A percentile compares a stretch with the other conserved stretches of the same genome.
These are phyloP conservation scores for Ceratorhiza oryzae-sativae DNA, from an alignment of 1,284 basidiomycete species.

Conservation along the genomic window DNA sequence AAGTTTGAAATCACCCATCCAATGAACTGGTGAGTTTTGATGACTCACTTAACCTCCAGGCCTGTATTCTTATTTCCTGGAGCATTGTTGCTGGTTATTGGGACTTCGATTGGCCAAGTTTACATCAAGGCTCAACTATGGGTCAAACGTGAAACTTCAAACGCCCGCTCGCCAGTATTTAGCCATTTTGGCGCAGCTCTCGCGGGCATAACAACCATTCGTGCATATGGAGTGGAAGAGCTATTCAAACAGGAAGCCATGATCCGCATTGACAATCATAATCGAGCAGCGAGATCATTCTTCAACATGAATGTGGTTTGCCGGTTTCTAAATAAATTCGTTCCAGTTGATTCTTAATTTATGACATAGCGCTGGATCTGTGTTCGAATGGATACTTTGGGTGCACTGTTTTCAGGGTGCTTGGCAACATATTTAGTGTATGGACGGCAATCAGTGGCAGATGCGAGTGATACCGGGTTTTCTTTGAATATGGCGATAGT, in stretches of 20 bases:
- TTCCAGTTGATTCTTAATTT: not conserved
- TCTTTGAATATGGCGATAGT: conserved; percentile 39
- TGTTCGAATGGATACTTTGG: conserved; percentile 42
- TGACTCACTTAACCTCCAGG: not conserved
- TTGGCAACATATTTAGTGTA: conserved; percentile 41
- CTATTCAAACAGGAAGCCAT: conserved; percentile 26
- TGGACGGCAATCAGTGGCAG: not conserved
- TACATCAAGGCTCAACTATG: conserved; percentile 74
- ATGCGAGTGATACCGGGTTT: conserved; percentile 40
- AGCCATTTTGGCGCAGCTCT: conserved; percentile 75
- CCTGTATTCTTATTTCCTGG: conserved; percentile 51
- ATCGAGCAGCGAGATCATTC: conserved; percentile 23
- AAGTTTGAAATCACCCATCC: not conserved
- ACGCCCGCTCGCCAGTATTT: conserved; percentile 69
- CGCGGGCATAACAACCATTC: conserved; percentile 57
- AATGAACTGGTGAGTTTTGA: no score
- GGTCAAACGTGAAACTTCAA: conserved; percentile 75
- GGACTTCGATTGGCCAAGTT: conserved; percentile 56
- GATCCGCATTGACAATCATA: conserved; percentile 34
- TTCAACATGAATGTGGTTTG: conserved; percentile 37
- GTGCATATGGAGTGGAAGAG: conserved; percentile 40
- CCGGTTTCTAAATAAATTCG: not conserved
- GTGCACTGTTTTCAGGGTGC: conserved; percentile 40
- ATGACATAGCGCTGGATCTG: conserved; percentile 39
- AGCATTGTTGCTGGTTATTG: conserved; percentile 55